Percentiles rank a stretch among this genome's conserved stretches.
Conservation (phyloP, 495 filamentous ascomycete species). For the Thermochaetoides thermophila region DNA sequence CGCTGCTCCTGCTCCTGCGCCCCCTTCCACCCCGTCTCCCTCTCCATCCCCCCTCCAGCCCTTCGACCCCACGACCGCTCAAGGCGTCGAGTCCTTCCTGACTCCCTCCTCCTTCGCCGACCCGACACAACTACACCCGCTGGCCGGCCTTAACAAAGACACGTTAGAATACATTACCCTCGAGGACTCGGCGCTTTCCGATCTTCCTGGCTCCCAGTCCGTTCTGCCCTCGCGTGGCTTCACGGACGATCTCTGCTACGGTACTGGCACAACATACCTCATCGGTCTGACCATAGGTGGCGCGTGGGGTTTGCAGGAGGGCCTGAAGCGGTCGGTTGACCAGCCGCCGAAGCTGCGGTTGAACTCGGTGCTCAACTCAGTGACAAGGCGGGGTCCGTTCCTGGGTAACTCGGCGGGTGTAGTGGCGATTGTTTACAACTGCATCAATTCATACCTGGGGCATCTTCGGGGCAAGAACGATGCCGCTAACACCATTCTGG, state of each 20-base stretch:
- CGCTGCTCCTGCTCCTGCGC: slow-evolving; percentile 12
- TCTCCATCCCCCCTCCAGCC: slow-evolving; percentile 38
- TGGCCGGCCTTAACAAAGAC: slow-evolving; percentile 83
- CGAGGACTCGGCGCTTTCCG: slow-evolving; percentile 78
- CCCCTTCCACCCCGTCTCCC: slow-evolving; percentile 21
- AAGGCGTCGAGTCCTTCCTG: slow-evolving; percentile 74
- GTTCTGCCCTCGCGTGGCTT: slow-evolving; percentile 89
- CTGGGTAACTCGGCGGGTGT: slow-evolving; percentile 90
- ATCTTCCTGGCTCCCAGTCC: slow-evolving; percentile 73
- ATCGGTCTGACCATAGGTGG: slow-evolving; percentile 74
- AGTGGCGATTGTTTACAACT: slow-evolving; percentile 87
- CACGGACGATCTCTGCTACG: slow-evolving; percentile 96
- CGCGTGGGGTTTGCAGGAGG: slow-evolving; percentile 81
- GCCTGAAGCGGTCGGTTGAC: slow-evolving; percentile 53
- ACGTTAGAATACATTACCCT: slow-evolving; percentile 85
- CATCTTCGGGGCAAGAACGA: slow-evolving; percentile 82
- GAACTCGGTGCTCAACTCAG: slow-evolving; percentile 83
- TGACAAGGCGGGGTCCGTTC: slow-evolving; percentile 90
- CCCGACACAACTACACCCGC: slow-evolving; percentile 77
- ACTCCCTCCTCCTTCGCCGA: slow-evolving; percentile 56
- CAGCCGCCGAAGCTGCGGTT: slow-evolving; percentile 81
- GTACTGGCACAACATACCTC: slow-evolving; percentile 86
- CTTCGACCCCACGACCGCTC: slow-evolving; percentile 54
- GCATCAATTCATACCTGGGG: slow-evolving; percentile 82
- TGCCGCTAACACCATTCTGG: slow-evolving; percentile 68